Evolutionary conservation across 805 yeast genomes (phyloP), one percentile per base, ranked within the genome.

Genomic region (Saccharomycopsis javanensis): DNA sequence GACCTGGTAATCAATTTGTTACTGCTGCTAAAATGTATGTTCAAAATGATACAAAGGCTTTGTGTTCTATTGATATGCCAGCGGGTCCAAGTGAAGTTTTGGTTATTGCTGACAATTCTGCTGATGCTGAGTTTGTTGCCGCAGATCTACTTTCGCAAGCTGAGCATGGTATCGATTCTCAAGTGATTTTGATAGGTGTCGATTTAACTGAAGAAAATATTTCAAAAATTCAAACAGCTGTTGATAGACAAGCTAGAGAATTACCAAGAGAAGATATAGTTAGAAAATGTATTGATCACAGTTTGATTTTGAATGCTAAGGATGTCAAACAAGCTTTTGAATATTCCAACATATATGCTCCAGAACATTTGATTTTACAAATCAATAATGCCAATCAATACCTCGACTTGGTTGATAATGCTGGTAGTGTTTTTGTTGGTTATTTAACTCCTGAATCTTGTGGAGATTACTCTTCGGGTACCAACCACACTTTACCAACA

Each of bases 31-130:
- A 94, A 77, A 94, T 94, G 99, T 75, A 86, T 68, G 94, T 95
- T 54, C 94, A 92, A 66, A 95, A 94, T 67, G 99, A 94, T 68
- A 87, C 97, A 1, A 85, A 85, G 61, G 98, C 99, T 6, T 75
- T 91, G 67, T 94, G 97, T 68, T 87, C 96, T 16, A 94, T 94
- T 64, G 99, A 94, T 71, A 92, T 94, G 98, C 99, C 99, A 53
- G 99, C 99, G 27, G 99, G 99, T 8, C 99, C 99, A 30, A 87
- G 96, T 55, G 99, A 94, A 73, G 99, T 94, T 25, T 77, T 94
- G 59, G 99, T 92, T n/a, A 76, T 94, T 64, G 96, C 96, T 52
- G 99, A 94, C 69, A 80, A 76, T 59, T 67, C 79, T 51, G 88
- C 97, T 11, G 96, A 90, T 71, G 92, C 96, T 25, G 96, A 90